phyloP scores from a whole-genome alignment of 768 basidiomycete genomes.

The Gloeopeniophorella convolvens region DNA sequence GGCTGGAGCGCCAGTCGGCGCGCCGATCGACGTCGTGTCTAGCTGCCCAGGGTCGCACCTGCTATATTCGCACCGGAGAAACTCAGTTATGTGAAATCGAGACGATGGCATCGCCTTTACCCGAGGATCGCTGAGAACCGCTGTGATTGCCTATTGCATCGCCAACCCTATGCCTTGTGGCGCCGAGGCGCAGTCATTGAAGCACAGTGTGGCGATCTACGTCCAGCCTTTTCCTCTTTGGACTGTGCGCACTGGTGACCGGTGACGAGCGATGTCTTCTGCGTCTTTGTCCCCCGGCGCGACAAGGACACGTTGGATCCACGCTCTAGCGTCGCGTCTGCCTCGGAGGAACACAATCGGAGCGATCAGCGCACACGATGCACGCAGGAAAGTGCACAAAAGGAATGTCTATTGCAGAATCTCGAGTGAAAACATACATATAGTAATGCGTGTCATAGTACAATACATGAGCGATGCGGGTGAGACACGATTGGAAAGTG shows the following conservation, averaged over 20 bases:
- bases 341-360: conserved; percentile 4
- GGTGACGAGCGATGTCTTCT: background rate
- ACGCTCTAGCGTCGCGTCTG: background rate
- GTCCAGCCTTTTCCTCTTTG: background rate
- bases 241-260: no score
- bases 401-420: conserved; percentile 10
- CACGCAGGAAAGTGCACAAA: background rate
- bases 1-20: background rate
- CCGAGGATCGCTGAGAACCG: background rate
- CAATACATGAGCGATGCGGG: conserved; percentile 4
- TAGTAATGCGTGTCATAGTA: conserved; percentile 11
- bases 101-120: conserved; percentile 9
- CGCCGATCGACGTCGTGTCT: background rate
- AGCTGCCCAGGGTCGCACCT: background rate
- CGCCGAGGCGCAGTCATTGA: background rate
- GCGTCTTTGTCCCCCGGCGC: background rate
- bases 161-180: conserved; percentile 17
- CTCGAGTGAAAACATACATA: conserved; percentile 6
- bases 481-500: background rate
- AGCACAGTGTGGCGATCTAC: background rate
- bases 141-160: background rate
- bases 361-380: conserved; percentile 1
- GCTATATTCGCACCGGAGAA: background rate
- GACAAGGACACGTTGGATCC: background rate
- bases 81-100: conserved; percentile 2